These are phyloP conservation scores for Colletotrichum sp. DNA, from an alignment of 2,329 filamentous ascomycete genomes.

Conservation along the genomic window DNA sequence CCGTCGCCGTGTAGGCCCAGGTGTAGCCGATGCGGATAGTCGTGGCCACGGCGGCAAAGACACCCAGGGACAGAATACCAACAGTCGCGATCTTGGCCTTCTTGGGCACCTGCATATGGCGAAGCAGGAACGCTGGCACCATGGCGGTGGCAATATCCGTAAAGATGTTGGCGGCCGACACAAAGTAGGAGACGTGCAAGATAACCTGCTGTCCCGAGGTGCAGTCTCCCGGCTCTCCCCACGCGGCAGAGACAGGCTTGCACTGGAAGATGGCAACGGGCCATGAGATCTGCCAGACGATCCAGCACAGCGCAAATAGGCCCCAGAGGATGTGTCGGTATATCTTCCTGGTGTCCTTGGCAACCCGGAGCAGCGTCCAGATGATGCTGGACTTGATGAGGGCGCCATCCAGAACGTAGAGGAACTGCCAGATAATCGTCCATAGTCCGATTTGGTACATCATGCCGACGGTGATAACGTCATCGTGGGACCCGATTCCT, in stretches of 20 bases:
- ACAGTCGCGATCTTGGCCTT: not conserved
- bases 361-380: not conserved
- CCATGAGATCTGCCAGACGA: slow-evolving; percentile 2
- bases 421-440: slow-evolving; percentile 20
- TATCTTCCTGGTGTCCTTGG: not conserved
- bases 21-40: not conserved
- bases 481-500: not conserved
- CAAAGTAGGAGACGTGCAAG: slow-evolving; percentile 18
- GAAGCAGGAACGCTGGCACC: not conserved
- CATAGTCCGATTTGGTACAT: not conserved
- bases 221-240: slow-evolving; percentile 10
- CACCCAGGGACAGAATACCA: not conserved
- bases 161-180: slow-evolving; percentile 5
- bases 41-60: not conserved
- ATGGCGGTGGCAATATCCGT: not conserved
- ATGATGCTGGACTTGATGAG: not conserved
- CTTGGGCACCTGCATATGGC: not conserved
- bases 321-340: not conserved
- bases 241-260: slow-evolving; percentile 12
- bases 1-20: not conserved
- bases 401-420: not conserved
- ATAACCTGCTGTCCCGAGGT: not conserved
- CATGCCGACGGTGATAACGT: not conserved
- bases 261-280: slow-evolving; percentile 21
- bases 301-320: not conserved